Conservation (phyloP, 192 early-diverging fungal genomes). For the Lunasporangiospora selenospora region DNA sequence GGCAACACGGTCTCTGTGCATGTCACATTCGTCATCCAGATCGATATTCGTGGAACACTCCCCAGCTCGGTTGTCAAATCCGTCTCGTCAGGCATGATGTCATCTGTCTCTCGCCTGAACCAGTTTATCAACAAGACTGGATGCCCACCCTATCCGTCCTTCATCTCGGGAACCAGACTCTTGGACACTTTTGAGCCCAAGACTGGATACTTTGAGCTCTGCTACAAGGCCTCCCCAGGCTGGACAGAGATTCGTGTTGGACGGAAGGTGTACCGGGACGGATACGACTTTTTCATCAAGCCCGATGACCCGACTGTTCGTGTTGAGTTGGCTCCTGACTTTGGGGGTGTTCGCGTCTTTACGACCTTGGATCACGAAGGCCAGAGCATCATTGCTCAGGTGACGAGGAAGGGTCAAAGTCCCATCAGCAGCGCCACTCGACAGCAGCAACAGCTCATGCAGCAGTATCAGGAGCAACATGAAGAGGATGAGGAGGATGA, state of each 20-base stretch:
- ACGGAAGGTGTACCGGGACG: constrained; percentile 49
- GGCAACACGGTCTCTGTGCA: constrained; percentile 47
- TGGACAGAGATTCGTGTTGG: constrained; percentile 56
- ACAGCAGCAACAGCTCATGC: not conserved
- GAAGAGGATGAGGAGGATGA: constrained; percentile 14
- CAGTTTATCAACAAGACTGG: constrained; percentile 54
- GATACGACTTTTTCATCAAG: constrained; percentile 51
- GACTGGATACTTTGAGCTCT: constrained; percentile 50
- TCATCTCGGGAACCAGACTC: constrained; percentile 52
- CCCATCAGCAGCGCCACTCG: not conserved
- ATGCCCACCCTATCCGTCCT: constrained; percentile 60
- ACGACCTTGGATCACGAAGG: constrained; percentile 47
- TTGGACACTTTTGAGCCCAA: constrained; percentile 50
- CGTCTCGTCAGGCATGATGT: constrained; percentile 53
- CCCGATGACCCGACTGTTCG: constrained; percentile 49
- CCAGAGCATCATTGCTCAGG: constrained; percentile 40
- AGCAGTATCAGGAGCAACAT: not conserved
- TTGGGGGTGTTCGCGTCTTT: constrained; percentile 50
- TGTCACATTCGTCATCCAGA: constrained; percentile 55
- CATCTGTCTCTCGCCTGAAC: constrained; percentile 49
- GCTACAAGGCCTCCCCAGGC: constrained; percentile 47
- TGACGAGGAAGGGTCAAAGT: constrained; percentile 35
- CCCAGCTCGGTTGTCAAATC: constrained; percentile 52
- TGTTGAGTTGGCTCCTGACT: constrained; percentile 51
- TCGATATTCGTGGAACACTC: constrained; percentile 56